phyloP scores from a whole-genome alignment of 805 yeast species.

The Priceomyces carsonii region DNA sequence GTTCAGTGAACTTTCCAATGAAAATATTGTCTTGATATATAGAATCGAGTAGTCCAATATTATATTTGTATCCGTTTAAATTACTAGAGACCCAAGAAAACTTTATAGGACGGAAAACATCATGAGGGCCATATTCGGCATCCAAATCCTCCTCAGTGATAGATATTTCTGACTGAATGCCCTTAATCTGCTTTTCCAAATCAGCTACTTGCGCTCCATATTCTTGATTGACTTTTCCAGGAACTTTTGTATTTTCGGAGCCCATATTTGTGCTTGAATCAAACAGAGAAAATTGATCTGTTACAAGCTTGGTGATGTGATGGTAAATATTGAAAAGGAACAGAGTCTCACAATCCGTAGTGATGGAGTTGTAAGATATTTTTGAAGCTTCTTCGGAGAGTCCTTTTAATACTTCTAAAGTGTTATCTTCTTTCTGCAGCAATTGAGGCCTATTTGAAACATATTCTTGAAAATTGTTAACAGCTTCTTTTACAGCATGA shows the following conservation, averaged over 20 bases:
- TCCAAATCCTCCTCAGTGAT: slow-evolving; percentile 22
- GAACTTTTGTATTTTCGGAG: background rate
- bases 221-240: background rate
- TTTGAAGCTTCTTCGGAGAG: slow-evolving; percentile 16
- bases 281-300: slow-evolving; percentile 3
- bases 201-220: too few relatives aligned
- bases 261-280: background rate
- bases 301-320: slow-evolving; percentile 18
- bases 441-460: too few relatives aligned
- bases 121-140: slow-evolving; percentile 57
- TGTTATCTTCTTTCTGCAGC: slow-evolving; percentile 22
- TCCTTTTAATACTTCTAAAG: slow-evolving; percentile 15
- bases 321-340: slow-evolving; percentile 24
- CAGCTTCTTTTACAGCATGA: slow-evolving; percentile 76
- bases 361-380: slow-evolving; percentile 2
- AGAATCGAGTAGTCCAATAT: slow-evolving; percentile 56
- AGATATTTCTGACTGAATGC: slow-evolving; percentile 13
- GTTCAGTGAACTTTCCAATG: slow-evolving; percentile 48
- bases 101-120: slow-evolving; percentile 59
- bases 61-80: slow-evolving; percentile 74
- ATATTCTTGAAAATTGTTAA: slow-evolving; percentile 53
- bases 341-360: slow-evolving; percentile 11
- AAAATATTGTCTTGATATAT: slow-evolving; percentile 55
- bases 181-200: slow-evolving; percentile 16
- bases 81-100: slow-evolving; percentile 47